phyloP scores from a whole-genome alignment of 2,329 filamentous ascomycete species.

The Talaromyces pinophilus region DNA sequence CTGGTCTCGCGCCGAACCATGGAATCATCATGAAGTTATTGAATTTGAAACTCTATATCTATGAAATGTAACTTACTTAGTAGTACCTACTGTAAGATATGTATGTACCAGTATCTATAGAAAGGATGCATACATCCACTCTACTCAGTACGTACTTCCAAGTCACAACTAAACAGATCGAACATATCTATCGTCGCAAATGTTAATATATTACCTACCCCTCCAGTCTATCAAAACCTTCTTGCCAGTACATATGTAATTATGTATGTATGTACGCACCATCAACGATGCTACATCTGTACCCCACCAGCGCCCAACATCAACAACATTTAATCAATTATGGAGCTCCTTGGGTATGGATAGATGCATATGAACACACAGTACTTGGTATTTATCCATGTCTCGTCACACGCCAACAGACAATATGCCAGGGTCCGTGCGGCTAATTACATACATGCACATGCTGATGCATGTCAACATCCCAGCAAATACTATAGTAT shows the following conservation, averaged over 20 bases:
- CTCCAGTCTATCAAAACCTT: not conserved
- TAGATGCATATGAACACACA: not conserved
- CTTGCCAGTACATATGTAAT: not conserved
- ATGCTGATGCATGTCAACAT: not conserved
- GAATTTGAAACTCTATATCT: not conserved
- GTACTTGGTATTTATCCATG: not conserved
- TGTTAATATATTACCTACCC: not conserved
- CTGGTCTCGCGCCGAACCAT: not conserved
- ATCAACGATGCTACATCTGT: not conserved
- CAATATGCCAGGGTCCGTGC: slow-evolving; percentile 10
- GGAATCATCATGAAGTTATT: not conserved
- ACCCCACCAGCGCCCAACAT: slow-evolving; percentile 11
- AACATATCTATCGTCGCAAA: not conserved
- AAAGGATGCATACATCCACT: not conserved
- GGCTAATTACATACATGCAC: not conserved
- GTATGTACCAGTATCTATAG: not conserved
- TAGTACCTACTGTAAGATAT: not conserved
- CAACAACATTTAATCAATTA: slow-evolving; percentile 4
- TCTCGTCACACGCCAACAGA: not conserved
- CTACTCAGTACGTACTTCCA: not conserved
- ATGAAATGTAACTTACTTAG: not conserved
- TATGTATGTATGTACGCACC: not conserved
- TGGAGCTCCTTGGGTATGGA: slow-evolving; percentile 5
- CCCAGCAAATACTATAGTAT: not conserved
- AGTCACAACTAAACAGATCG: not conserved